These are phyloP conservation scores for Scleroderma bovista DNA, from an alignment of 768 basidiomycete genomes.

Conservation along the genomic window DNA sequence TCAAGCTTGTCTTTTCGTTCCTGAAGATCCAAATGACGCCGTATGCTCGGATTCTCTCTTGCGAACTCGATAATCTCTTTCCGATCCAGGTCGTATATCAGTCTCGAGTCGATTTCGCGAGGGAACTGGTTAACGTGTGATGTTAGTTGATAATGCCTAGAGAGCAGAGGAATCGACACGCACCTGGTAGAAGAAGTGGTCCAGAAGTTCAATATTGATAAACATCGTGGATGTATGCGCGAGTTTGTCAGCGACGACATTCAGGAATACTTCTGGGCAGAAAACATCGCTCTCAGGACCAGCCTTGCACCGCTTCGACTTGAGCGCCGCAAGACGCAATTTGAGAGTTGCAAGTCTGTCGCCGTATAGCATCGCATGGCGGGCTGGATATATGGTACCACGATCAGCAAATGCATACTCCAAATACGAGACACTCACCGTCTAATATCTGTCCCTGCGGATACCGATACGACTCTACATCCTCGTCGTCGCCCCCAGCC, in stretches of 20 bases:
- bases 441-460: conserved; percentile 89
- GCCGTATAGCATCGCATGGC: conserved; percentile 84
- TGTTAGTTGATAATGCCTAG: neutral
- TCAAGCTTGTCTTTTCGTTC: conserved; percentile 97
- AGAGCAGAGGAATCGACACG: conserved; percentile 12
- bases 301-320: conserved; percentile 79
- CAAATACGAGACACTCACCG: conserved; percentile 46
- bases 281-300: conserved; percentile 86
- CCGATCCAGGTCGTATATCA: conserved; percentile 91
- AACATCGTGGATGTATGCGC: conserved; percentile 97
- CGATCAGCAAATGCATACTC: neutral
- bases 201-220: conserved; percentile 96
- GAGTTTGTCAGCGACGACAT: conserved; percentile 94
- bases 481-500: conserved; percentile 32
- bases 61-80: conserved; percentile 89
- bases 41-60: conserved; percentile 87
- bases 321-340: conserved; percentile 79
- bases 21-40: conserved; percentile 87
- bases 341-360: conserved; percentile 82
- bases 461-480: conserved; percentile 79
- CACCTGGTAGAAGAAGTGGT: conserved; percentile 98
- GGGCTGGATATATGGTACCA: conserved; percentile 45
- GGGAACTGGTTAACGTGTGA: conserved; percentile 61
- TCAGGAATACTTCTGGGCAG: conserved; percentile 95
- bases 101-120: conserved; percentile 90